Conservation (phyloP, 768 basidiomycete genomes). For the Neoboletus brunneissimus region DNA sequence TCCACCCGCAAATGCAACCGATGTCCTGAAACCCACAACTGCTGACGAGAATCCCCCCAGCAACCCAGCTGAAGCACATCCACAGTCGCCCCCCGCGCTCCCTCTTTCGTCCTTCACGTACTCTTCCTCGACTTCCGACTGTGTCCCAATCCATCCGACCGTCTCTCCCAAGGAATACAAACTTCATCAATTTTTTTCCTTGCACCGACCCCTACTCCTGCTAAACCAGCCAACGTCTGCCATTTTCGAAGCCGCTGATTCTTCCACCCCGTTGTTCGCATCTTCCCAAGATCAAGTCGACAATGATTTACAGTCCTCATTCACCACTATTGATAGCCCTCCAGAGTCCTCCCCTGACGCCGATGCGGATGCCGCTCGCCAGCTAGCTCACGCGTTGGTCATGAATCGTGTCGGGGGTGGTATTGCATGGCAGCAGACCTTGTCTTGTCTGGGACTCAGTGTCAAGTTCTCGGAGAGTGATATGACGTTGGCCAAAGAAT, state of each 20-base stretch:
- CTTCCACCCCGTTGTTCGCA: conserved; percentile 18
- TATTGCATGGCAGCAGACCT: conserved; percentile 64
- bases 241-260: conserved; percentile 43
- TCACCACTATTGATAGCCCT: conserved; percentile 39
- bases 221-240: conserved; percentile 58
- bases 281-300: conserved; percentile 23
- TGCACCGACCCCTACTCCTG: conserved; percentile 75
- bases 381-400: conserved; percentile 72
- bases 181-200: conserved; percentile 81
- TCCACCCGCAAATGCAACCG: conserved; percentile 12
- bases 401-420: conserved; percentile 61
- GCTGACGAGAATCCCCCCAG: conserved; percentile 30
- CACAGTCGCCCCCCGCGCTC: conserved; percentile 15
- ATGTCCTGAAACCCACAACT: conserved; percentile 14
- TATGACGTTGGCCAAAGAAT: conserved; percentile 49
- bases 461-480: conserved; percentile 48
- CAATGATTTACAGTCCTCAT: conserved; percentile 25
- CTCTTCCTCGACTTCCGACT: conserved; percentile 5
- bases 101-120: conserved; percentile 15
- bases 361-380: conserved; percentile 77
- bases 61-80: conserved; percentile 22
- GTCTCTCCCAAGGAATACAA: conserved; percentile 68
- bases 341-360: conserved; percentile 59
- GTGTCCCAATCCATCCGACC: conserved; percentile 45
- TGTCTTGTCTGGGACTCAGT: conserved; percentile 63